Evolutionary conservation across 768 basidiomycete species (phyloP).

Genomic region (Agrocybe pediades): DNA sequence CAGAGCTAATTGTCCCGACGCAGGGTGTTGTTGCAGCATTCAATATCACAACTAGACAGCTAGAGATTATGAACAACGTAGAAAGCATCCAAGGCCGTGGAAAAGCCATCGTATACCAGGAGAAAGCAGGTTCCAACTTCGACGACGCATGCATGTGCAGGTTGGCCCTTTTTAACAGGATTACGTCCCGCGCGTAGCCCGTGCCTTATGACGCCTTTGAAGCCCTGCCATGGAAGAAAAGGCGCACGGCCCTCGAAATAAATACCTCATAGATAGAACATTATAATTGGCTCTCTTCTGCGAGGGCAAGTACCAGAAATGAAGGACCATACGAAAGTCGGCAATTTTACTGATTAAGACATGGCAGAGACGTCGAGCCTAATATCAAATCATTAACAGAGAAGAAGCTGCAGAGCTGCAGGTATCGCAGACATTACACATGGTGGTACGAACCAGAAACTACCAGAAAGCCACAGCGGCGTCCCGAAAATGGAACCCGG

Average conservation of each 20-base stretch:
- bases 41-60: not conserved
- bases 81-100: not conserved
- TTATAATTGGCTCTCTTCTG: too few relatives aligned
- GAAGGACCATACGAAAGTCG: too few relatives aligned
- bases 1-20: conserved; percentile 19
- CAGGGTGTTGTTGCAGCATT: conserved; percentile 12
- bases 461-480: not conserved
- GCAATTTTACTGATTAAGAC: too few relatives aligned
- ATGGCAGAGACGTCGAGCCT: too few relatives aligned
- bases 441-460: too few relatives aligned
- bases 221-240: not conserved
- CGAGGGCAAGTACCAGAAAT: too few relatives aligned
- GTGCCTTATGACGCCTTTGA: not conserved
- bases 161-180: not conserved
- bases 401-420: too few relatives aligned
- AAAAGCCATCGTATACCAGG: not conserved
- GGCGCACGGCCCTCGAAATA: not conserved
- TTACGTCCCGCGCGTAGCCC: too few relatives aligned
- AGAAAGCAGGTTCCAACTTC: not conserved
- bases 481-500: not conserved
- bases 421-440: too few relatives aligned
- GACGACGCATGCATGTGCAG: not conserved
- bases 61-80: not conserved
- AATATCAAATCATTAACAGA: too few relatives aligned
- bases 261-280: not conserved